phyloP scores from a whole-genome alignment of 2,329 filamentous ascomycete genomes.

The Penicillium sp. region DNA sequence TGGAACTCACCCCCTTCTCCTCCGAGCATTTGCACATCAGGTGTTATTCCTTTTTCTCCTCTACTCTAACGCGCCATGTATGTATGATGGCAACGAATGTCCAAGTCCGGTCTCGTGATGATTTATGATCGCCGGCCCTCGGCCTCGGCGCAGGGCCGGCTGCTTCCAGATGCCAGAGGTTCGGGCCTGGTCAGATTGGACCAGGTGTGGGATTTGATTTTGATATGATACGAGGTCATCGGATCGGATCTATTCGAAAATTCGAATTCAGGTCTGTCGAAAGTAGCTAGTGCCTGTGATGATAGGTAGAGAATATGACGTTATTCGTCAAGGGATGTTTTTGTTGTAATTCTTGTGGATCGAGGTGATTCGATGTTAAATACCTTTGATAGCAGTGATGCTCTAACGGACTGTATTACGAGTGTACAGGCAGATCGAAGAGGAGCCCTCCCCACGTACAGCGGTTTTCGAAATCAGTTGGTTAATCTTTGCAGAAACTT shows the following conservation, averaged over 20 bases:
- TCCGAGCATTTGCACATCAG: constrained; percentile 28
- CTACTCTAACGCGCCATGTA: constrained; percentile 20
- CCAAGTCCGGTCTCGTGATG: constrained; percentile 20
- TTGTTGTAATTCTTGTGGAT: not conserved
- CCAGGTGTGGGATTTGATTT: not conserved
- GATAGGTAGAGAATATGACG: constrained; percentile 1
- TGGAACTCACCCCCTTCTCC: constrained; percentile 7
- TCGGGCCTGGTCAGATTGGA: not conserved
- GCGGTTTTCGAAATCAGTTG: no score
- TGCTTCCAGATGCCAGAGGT: constrained; percentile 2
- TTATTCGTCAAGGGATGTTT: not conserved
- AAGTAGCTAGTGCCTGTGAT: not conserved
- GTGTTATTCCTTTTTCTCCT: constrained; percentile 19
- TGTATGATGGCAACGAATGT: constrained; percentile 23
- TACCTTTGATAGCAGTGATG: no score
- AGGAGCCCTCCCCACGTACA: no score
- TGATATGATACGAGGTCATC: not conserved
- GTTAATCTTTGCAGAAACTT: no score
- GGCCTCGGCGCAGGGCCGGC: constrained; percentile 11
- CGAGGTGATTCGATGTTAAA: no score
- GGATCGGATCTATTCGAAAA: not conserved
- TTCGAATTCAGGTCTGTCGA: not conserved
- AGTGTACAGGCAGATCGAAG: no score
- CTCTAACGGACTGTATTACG: no score
- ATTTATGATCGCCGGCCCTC: constrained; percentile 22